Percentiles rank a stretch among this genome's conserved stretches.
Evolutionary conservation across 2,329 filamentous ascomycete genomes (phyloP).

Genomic region (Neofusicoccum laricinum): DNA sequence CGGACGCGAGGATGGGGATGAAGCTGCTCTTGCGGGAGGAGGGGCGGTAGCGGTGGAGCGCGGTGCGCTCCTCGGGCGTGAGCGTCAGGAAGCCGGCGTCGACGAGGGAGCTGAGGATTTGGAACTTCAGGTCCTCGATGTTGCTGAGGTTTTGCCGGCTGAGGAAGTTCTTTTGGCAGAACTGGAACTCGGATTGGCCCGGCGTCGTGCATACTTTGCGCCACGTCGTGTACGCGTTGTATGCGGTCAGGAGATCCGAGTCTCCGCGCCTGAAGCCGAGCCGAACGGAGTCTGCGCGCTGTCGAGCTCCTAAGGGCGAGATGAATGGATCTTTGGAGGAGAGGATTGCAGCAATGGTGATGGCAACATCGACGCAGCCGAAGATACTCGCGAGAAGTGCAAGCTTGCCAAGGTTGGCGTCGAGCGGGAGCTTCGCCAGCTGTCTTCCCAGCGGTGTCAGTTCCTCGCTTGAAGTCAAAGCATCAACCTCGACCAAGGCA

Average conservation of each 20-base stretch:
- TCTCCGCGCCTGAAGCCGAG: slow-evolving; percentile 78
- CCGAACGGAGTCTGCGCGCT: slow-evolving; percentile 76
- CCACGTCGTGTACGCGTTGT: slow-evolving; percentile 92
- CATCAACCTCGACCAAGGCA: slow-evolving; percentile 87
- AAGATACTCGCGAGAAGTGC: slow-evolving; percentile 84
- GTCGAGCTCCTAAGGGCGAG: slow-evolving; percentile 77
- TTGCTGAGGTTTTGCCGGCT: slow-evolving; percentile 83
- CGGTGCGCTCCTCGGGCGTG: slow-evolving; percentile 67
- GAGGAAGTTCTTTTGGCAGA: slow-evolving; percentile 92
- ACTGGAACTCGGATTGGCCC: slow-evolving; percentile 74
- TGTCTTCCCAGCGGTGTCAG: slow-evolving; percentile 84
- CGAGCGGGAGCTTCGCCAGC: slow-evolving; percentile 82
- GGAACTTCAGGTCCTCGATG: slow-evolving; percentile 93
- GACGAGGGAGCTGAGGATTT: slow-evolving; percentile 78
- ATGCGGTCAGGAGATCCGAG: slow-evolving; percentile 87
- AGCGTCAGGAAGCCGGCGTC: slow-evolving; percentile 82
- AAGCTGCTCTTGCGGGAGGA: slow-evolving; percentile 68
- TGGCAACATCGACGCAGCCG: slow-evolving; percentile 83
- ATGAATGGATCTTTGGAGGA: slow-evolving; percentile 95
- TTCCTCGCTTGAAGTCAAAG: slow-evolving; percentile 76
- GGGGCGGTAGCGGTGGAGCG: slow-evolving; percentile 67
- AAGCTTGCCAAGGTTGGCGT: slow-evolving; percentile 92
- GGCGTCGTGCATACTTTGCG: slow-evolving; percentile 73
- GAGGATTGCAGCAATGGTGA: slow-evolving; percentile 88
- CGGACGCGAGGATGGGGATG: slow-evolving; percentile 74